Percentiles rank a stretch among this genome's conserved stretches.
Evolutionary conservation across 2,329 filamentous ascomycete species (phyloP).

Genomic region (Alternaria gansuensis): DNA sequence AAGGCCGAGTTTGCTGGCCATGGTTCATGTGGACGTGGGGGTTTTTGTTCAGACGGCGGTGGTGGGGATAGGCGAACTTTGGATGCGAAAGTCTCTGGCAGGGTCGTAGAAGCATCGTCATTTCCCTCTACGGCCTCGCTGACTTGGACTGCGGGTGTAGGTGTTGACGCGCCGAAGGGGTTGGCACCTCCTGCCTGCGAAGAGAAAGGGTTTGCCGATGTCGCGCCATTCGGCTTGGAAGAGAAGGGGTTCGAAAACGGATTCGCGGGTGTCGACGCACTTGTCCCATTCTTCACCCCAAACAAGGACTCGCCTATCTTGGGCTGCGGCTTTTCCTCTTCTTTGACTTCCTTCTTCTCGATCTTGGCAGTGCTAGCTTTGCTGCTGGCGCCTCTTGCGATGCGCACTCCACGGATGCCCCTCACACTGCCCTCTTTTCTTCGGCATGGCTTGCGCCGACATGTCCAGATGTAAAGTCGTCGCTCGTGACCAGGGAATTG

Average conservation of each 20-base stretch:
- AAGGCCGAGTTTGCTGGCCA: conserved; percentile 76
- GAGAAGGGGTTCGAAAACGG: conserved; percentile 68
- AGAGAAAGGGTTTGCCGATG: conserved; percentile 66
- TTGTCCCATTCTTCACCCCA: conserved; percentile 63
- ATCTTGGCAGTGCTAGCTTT: conserved; percentile 25
- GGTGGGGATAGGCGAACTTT: conserved; percentile 66
- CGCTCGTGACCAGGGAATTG: conserved; percentile 87
- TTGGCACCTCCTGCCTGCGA: conserved; percentile 36
- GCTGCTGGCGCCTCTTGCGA: conserved; percentile 54
- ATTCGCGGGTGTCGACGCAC: conserved; percentile 33
- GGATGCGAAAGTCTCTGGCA: conserved; percentile 79
- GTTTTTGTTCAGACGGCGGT: conserved; percentile 47
- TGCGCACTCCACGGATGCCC: conserved; percentile 73
- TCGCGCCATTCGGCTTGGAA: conserved; percentile 47
- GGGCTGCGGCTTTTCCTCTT: conserved; percentile 52
- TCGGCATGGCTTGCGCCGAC: conserved; percentile 78
- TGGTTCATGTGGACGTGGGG: conserved; percentile 65
- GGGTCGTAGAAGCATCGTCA: conserved; percentile 56
- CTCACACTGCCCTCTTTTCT: conserved; percentile 84
- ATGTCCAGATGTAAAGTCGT: conserved; percentile 86
- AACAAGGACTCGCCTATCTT: conserved; percentile 75
- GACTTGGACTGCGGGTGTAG: conserved; percentile 41
- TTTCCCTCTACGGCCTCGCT: conserved; percentile 27
- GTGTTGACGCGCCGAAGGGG: conserved; percentile 56
- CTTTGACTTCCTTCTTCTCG: conserved; percentile 33